These are phyloP conservation scores for Kluyveromyces nonfermentans DNA, from an alignment of 805 yeast species.

Conservation along the genomic window DNA sequence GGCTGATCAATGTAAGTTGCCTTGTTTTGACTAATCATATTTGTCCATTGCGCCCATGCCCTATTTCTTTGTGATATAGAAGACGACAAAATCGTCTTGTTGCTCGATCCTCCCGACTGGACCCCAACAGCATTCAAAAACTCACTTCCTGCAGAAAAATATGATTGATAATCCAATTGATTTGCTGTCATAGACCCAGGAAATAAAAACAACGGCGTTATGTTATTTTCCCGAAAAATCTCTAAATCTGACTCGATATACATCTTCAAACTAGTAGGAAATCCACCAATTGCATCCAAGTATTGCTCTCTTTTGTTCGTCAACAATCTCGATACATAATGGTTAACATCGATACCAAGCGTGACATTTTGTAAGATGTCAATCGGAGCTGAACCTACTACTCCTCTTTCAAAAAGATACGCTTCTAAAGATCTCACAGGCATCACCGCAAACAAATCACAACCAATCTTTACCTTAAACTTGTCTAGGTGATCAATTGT, in stretches of 20 bases:
- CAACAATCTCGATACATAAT: conserved; percentile 57
- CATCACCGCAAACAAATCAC: conserved; percentile 11
- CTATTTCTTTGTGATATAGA: conserved; percentile 37
- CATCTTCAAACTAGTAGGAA: conserved; percentile 52
- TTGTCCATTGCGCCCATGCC: conserved; percentile 38
- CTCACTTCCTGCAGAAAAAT: conserved; percentile 19
- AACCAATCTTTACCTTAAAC: neutral
- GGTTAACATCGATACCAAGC: conserved; percentile 77
- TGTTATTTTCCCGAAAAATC: conserved; percentile 47
- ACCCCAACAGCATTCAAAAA: conserved; percentile 10
- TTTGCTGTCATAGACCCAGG: conserved; percentile 47
- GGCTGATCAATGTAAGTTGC: conserved; percentile 28
- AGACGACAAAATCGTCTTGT: conserved; percentile 13
- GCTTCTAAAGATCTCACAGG: conserved; percentile 55
- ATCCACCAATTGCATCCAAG: conserved; percentile 72
- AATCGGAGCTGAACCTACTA: conserved; percentile 52
- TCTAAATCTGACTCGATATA: conserved; percentile 54
- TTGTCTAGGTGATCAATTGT: neutral
- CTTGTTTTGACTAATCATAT: conserved; percentile 27
- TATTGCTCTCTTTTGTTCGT: conserved; percentile 57
- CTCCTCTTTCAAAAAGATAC: conserved; percentile 55
- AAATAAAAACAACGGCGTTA: conserved; percentile 75
- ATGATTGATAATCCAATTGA: conserved; percentile 25
- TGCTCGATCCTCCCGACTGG: conserved; percentile 7
- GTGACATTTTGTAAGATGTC: conserved; percentile 56